Conservation (phyloP, 2,329 filamentous ascomycete genomes). For the Fusarium sp. region DNA sequence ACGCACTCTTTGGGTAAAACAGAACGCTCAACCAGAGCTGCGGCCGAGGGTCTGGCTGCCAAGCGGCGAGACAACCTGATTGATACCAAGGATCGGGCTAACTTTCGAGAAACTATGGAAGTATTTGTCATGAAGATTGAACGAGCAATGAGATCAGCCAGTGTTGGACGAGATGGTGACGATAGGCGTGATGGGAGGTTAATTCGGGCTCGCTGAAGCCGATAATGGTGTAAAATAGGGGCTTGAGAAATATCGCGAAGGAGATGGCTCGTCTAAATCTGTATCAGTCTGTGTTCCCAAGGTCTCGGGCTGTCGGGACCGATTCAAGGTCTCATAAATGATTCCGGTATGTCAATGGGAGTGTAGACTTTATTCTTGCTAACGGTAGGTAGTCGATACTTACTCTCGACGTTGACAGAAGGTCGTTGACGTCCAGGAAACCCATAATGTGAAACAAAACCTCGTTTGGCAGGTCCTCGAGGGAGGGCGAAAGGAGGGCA, state of each 20-base stretch:
- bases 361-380: conserved; percentile 1
- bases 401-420: conserved; percentile 67
- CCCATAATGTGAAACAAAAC: conserved; percentile 65
- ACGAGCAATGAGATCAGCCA: conserved; percentile 70
- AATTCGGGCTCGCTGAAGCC: conserved; percentile 66
- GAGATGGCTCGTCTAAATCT: conserved; percentile 66
- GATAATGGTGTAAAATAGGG: conserved; percentile 72
- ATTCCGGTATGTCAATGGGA: background rate
- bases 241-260: conserved; percentile 70
- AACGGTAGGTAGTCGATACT: conserved; percentile 42
- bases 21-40: conserved; percentile 69
- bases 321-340: background rate
- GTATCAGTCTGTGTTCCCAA: conserved; percentile 31
- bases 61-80: conserved; percentile 73
- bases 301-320: background rate
- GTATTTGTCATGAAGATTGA: conserved; percentile 75
- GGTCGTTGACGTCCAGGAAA: conserved; percentile 67
- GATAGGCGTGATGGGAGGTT: conserved; percentile 66
- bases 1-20: conserved; percentile 75
- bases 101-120: conserved; percentile 70
- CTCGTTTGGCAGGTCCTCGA: conserved; percentile 65
- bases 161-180: conserved; percentile 66
- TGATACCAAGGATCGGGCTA: conserved; percentile 71
- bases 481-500: conserved; percentile 27
- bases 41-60: conserved; percentile 67